phyloP scores from a whole-genome alignment of 345 rosid genomes.

The Carallia brachiata region DNA sequence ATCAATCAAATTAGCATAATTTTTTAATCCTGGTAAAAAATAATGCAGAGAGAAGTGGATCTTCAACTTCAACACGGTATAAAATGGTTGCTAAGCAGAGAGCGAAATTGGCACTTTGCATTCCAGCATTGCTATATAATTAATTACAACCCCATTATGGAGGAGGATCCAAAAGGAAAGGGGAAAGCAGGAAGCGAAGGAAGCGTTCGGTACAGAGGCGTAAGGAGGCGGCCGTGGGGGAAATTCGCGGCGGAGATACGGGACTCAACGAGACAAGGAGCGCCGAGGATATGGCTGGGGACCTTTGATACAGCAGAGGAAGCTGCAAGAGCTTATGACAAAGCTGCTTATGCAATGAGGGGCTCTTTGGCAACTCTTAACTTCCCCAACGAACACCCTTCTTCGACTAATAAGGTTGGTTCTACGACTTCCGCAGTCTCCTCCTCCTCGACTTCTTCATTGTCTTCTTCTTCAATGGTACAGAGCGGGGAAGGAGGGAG shows the following conservation, averaged over 20 bases:
- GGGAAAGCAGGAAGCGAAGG: constrained; percentile 21
- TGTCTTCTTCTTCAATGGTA: constrained; percentile 1
- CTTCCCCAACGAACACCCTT: constrained; percentile 60
- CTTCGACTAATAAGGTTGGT: constrained; percentile 11
- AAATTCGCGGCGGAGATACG: constrained; percentile 89
- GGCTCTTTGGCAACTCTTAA: constrained; percentile 69
- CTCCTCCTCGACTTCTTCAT: neutral
- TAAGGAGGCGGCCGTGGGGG: constrained; percentile 78
- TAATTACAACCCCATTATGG: constrained; percentile 8
- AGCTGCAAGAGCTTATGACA: constrained; percentile 83
- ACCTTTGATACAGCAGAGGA: constrained; percentile 73
- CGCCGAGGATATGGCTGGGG: constrained; percentile 72
- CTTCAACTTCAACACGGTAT: too few relatives aligned
- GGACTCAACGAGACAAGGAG: constrained; percentile 64
- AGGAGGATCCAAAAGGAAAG: constrained; percentile 24
- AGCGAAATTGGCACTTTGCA: neutral
- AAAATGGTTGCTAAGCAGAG: neutral
- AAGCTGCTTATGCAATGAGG: constrained; percentile 67
- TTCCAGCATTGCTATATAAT: too few relatives aligned
- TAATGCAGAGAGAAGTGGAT: too few relatives aligned
- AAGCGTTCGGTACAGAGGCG: constrained; percentile 50
- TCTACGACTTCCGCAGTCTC: constrained; percentile 22
- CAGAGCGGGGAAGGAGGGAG: constrained; percentile 10
- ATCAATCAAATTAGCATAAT: too few relatives aligned
- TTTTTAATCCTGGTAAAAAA: too few relatives aligned